A percentile compares a stretch with the other conserved stretches of the same genome.
phyloP scores from a whole-genome alignment of 2,329 filamentous ascomycete species.

The Bisporella sp. region DNA sequence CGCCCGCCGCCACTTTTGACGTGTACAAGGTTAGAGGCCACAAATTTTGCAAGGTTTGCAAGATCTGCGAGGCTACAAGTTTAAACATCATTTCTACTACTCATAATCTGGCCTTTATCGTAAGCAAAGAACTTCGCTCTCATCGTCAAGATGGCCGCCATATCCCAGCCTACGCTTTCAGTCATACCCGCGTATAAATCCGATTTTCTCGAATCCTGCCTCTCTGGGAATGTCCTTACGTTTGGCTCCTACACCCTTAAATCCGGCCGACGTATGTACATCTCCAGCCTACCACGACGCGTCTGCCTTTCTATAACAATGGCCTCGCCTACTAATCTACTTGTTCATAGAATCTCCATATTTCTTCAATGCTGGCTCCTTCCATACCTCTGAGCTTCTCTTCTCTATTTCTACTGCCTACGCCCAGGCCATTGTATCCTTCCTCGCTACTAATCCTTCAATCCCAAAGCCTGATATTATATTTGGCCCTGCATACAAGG shows the following conservation, averaged over 20 bases:
- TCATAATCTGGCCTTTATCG: too few species aligned
- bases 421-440: conserved; percentile 53
- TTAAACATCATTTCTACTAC: too few species aligned
- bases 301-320: background rate
- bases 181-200: conserved; percentile 58
- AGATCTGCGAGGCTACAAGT: too few species aligned
- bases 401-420: conserved; percentile 75
- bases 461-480: background rate
- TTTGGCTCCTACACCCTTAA: conserved; percentile 67
- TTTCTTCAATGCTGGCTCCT: conserved; percentile 95
- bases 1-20: too few species aligned
- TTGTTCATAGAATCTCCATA: conserved; percentile 65
- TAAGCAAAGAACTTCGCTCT: too few species aligned
- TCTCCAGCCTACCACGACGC: background rate
- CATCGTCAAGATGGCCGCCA: too few species aligned
- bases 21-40: too few species aligned
- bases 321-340: conserved; percentile 6
- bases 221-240: conserved; percentile 52
- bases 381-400: conserved; percentile 75
- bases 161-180: too few species aligned
- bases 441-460: background rate
- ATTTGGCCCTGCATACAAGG: conserved; percentile 80
- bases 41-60: too few species aligned
- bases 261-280: background rate
- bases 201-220: conserved; percentile 63